Evolutionary conservation across 495 filamentous ascomycete species (phyloP).

Genomic region (Venustampulla echinocandica): DNA sequence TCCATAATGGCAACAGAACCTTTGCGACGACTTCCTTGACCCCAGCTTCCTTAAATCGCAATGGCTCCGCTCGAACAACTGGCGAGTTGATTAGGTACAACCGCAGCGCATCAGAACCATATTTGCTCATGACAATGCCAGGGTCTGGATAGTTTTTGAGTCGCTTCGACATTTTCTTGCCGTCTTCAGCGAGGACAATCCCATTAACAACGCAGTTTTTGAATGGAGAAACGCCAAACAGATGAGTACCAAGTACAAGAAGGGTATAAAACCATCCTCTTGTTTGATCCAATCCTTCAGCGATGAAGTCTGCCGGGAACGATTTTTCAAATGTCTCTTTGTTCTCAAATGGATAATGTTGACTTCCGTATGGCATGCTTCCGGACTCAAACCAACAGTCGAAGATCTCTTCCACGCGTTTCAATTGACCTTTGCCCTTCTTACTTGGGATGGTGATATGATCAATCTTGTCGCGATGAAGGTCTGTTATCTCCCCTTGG

Average conservation of each 20-base stretch:
- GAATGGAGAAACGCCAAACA: constrained; percentile 85
- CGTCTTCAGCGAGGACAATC: constrained; percentile 90
- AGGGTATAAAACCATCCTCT: constrained; percentile 98
- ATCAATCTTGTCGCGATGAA: constrained; percentile 93
- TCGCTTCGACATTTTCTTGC: constrained; percentile 99
- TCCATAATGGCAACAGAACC: constrained; percentile 91
- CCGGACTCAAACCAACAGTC: constrained; percentile 91
- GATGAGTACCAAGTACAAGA: constrained; percentile 79
- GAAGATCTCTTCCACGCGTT: constrained; percentile 83
- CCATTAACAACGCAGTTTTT: constrained; percentile 97
- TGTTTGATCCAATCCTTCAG: constrained; percentile 90
- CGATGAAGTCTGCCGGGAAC: constrained; percentile 96
- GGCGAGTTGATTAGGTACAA: constrained; percentile 97
- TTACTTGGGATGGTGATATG: constrained; percentile 93
- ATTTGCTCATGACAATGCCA: constrained; percentile 69
- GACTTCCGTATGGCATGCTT: constrained; percentile 91
- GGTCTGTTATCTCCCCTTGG: constrained; percentile 74
- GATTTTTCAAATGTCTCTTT: constrained; percentile 68
- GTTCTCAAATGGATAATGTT: constrained; percentile 94
- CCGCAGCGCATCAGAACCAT: constrained; percentile 88
- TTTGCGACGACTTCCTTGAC: constrained; percentile 96
- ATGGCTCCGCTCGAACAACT: constrained; percentile 84
- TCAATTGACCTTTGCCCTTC: constrained; percentile 75
- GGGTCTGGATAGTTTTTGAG: constrained; percentile 98
- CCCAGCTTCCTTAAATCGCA: constrained; percentile 85